These are phyloP conservation scores for Drosera spatulata DNA, from an alignment of 179 eudicot species.

Conservation along the genomic window DNA sequence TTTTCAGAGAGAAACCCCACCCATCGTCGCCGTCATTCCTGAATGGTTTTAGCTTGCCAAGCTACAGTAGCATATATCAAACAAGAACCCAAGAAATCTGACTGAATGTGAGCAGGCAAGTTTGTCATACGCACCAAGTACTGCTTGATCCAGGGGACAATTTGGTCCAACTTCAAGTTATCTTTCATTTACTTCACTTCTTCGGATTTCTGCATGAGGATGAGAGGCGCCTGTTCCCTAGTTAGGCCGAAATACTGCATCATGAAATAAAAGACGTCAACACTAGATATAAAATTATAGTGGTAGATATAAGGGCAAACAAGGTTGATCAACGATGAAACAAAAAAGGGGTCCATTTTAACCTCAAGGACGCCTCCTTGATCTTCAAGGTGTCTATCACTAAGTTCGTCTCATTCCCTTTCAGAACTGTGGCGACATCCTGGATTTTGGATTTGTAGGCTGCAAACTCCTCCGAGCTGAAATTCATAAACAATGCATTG, in stretches of 20 bases:
- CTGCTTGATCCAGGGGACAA: slow-evolving; percentile 62
- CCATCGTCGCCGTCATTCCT: too few species aligned
- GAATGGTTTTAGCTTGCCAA: slow-evolving; percentile 42
- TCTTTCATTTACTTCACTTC: slow-evolving; percentile 53
- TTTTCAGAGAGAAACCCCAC: too few species aligned
- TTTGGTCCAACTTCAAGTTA: slow-evolving; percentile 40
- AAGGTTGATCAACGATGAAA: not conserved
- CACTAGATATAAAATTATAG: too few species aligned
- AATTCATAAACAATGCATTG: too few species aligned
- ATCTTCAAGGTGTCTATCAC: slow-evolving; percentile 51
- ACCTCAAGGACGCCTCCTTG: slow-evolving; percentile 61
- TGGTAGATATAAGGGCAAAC: too few species aligned
- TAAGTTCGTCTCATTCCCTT: slow-evolving; percentile 58
- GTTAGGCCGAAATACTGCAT: slow-evolving; percentile 50
- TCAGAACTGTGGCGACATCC: slow-evolving; percentile 57
- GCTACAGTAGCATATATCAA: slow-evolving; percentile 22
- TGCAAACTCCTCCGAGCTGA: slow-evolving; percentile 39
- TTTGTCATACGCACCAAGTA: slow-evolving; percentile 28
- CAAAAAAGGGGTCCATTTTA: too few species aligned
- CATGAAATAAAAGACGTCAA: not conserved
- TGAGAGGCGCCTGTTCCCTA: slow-evolving; percentile 41
- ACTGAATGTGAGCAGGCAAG: not conserved
- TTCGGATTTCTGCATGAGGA: slow-evolving; percentile 41
- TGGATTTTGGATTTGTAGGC: slow-evolving; percentile 51
- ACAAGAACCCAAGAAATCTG: not conserved